Conservation (phyloP, 371 early-diverging fungal genomes). For the Syncephalis fuscata region DNA sequence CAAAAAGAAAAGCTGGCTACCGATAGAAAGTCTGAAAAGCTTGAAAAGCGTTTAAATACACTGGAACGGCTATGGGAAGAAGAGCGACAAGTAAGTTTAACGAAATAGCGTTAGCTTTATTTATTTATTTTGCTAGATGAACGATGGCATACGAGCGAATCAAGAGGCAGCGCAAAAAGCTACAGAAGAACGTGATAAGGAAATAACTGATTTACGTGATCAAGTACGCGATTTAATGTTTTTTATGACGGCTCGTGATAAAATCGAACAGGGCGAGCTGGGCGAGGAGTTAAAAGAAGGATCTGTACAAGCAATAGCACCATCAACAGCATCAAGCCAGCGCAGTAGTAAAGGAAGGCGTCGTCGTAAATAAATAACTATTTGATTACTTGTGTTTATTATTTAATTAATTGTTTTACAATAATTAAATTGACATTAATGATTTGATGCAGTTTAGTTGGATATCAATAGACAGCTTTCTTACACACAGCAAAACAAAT, state of each 20-base stretch:
- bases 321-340: not conserved
- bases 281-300: too few species aligned
- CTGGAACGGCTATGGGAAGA: conserved; percentile 17
- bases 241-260: conserved; percentile 15
- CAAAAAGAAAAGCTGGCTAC: conserved; percentile 14
- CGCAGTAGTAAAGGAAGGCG: not conserved
- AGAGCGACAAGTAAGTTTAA: conserved; percentile 12
- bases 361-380: too few species aligned
- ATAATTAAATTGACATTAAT: too few species aligned
- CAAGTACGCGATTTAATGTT: conserved; percentile 23
- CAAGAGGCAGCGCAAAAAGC: conserved; percentile 11
- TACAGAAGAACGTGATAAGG: conserved; percentile 12
- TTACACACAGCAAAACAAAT: too few species aligned
- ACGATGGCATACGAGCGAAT: conserved; percentile 12
- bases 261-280: conserved; percentile 7
- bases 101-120: not conserved
- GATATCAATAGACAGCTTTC: too few species aligned
- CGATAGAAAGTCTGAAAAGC: conserved; percentile 19
- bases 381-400: too few species aligned
- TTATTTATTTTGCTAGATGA: conserved; percentile 9
- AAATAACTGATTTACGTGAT: conserved; percentile 17
- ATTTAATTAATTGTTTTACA: too few species aligned
- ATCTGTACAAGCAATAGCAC: not conserved
- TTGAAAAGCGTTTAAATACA: conserved; percentile 11
- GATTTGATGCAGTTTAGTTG: too few species aligned